A percentile compares a stretch with the other conserved stretches of the same genome.
Conservation (phyloP, 257 asterid species). For the Penstemon davidsonii region DNA sequence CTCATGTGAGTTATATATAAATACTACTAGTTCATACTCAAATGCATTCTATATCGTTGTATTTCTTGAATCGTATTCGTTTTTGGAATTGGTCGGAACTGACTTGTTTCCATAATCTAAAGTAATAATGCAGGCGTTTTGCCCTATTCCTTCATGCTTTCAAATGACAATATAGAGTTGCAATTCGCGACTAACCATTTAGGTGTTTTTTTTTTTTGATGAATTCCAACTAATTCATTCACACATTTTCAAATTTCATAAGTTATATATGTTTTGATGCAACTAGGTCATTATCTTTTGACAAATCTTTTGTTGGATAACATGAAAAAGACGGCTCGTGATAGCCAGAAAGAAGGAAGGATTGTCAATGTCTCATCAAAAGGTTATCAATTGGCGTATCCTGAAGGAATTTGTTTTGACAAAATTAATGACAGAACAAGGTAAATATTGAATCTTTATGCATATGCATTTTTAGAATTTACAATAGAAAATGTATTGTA, state of each 20-base stretch:
- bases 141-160: slow-evolving; percentile 60
- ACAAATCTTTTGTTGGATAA: slow-evolving; percentile 49
- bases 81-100: slow-evolving; percentile 7
- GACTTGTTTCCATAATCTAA: slow-evolving; percentile 18
- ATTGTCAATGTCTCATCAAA: slow-evolving; percentile 55
- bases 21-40: not conserved
- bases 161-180: slow-evolving; percentile 67
- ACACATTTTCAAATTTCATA: too few relatives aligned
- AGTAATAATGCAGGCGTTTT: slow-evolving; percentile 85
- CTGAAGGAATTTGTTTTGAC: slow-evolving; percentile 50
- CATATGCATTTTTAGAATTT: not conserved
- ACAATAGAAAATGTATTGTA: too few relatives aligned
- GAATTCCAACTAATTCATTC: not conserved
- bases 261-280: not conserved
- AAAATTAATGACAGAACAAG: slow-evolving; percentile 47
- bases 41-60: too few relatives aligned
- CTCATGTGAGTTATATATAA: slow-evolving; percentile 47
- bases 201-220: slow-evolving; percentile 32
- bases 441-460: slow-evolving; percentile 22
- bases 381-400: slow-evolving; percentile 35
- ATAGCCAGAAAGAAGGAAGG: slow-evolving; percentile 55
- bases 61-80: too few relatives aligned
- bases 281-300: slow-evolving; percentile 52
- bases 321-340: slow-evolving; percentile 53
- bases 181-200: slow-evolving; percentile 82